Evolutionary conservation across 1,284 basidiomycete genomes (phyloP), one percentile per base, ranked within the genome.

Genomic region (Peniophora sp.): DNA sequence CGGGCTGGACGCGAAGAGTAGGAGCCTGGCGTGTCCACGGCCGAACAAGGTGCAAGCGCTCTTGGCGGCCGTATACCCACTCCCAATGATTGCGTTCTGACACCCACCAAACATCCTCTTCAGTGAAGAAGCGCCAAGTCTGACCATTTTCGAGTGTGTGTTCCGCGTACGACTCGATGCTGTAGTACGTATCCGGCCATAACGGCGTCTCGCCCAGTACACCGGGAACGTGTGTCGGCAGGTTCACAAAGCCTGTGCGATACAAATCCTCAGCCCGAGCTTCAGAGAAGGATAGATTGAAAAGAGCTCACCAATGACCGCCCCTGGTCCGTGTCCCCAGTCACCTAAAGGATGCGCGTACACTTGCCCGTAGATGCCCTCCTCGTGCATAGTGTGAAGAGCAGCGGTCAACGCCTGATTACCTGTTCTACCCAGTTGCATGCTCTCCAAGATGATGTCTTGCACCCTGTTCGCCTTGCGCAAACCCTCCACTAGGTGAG

Each of bases 341-440:
- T 78, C 77, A n/a, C 73, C 76, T 44, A 78, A 77, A 2, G 77
- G 75, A 62, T 78, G 76, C 17, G 65, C 74, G 56, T 74, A 80
- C 16, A 79, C 69, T 55, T 74, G 70, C 0, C 77, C 77, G 36
- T 73, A 61, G 48, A 79, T 72, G 2, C 64, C 69, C 53, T 74
- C 72, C 9, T 52, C 49, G 50, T 66, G 63, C 73, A 79, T 77
- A 50, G 71, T 65, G 17, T 60, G 61, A 45, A 74, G 62, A 49
- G 67, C 69, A 44, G 60, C 63, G 27, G 56, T 60, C 39, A 80
- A 65, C 10, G 78, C 72, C 47, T 71, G 59, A 55, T 79, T 77
- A 3, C 78, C 77, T 0, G 74, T 74, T 51, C 68, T 63, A 2
- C 74, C 72, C 14, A 71, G 64, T 41, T 58, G 58, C 75, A 80